Conservation (phyloP, 257 asterid species). For the Solanum chiquidenum region DNA sequence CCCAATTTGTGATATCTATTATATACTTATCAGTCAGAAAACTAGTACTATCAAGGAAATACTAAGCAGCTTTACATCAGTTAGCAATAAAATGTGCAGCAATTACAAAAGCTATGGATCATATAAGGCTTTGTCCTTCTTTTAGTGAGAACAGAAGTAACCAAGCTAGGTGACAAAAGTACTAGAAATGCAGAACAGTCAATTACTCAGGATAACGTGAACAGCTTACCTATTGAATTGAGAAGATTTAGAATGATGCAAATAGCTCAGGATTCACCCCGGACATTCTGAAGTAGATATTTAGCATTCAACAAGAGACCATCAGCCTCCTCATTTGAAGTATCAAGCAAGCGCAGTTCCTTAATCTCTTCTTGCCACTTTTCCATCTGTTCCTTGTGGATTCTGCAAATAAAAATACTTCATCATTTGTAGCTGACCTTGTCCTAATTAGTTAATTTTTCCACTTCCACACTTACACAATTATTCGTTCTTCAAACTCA, state of each 20-base stretch:
- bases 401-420: conserved; percentile 28
- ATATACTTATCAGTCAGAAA: background rate
- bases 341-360: conserved; percentile 66
- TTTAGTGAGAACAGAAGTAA: background rate
- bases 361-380: conserved; percentile 91
- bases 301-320: conserved; percentile 56
- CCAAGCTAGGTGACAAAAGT: background rate
- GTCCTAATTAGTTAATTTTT: background rate
- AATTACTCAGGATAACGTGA: background rate
- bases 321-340: conserved; percentile 62
- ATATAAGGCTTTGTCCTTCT: background rate
- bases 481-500: conserved; percentile 73
- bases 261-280: conserved; percentile 22
- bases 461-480: conserved; percentile 39
- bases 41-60: background rate
- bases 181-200: background rate
- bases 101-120: background rate
- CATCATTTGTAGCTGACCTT: conserved; percentile 6
- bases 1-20: background rate
- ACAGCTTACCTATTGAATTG: background rate
- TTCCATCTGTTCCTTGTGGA: conserved; percentile 78
- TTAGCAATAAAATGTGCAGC: background rate
- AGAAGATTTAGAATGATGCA: background rate
- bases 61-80: background rate
- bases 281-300: conserved; percentile 46